Evolutionary conservation across 805 yeast genomes (phyloP), one percentile per base, ranked within the genome.

Genomic region (Wickerhamiella dianesei): DNA sequence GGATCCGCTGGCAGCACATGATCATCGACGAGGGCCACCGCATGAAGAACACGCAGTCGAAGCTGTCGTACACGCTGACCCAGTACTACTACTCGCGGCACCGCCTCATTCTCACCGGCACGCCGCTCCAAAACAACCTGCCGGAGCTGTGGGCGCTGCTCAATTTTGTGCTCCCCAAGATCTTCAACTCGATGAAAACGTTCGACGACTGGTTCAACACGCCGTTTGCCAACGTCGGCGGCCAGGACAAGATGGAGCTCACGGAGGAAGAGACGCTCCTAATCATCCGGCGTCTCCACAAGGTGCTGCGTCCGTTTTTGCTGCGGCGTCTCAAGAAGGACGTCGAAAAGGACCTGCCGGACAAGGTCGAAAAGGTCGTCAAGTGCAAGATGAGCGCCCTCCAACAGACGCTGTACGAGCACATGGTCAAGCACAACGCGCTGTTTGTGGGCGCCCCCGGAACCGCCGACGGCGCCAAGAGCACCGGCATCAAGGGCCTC

Each of bases 131-230:
- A 43, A 89, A 89, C 59, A 89, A 87, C 58, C 70, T 89, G 50
- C 98, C 98, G 2, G 98, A 89, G 67, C 71, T 89, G 52, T 89
- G 98, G 98, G 96, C 97, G 0, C 68, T 89, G 59, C 74, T 89
- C 56, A 89, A 89, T 64, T 89, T 89, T 59, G 97, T 87, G 16
- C 68, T 89, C 48, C 98, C 98, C 12, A 89, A 89, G 63, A 87
- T 89, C 66, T 89, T 89, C 75, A 89, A 92, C 59, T 88, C 96
- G 2, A 96, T 85, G 6, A 89, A 89, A 60, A 82, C 96, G 1
- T 89, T 89, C 62, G 98, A 89, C 64, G 98, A 89, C 59, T 89
- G 98, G 98, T 89, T 89, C 64, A 89, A 89, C 61, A 89, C 97
- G 0, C 98, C 98, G 2, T 89, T 89, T 64, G 95, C 96, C 0